Evolutionary conservation across 1,139 yeast species (phyloP), one percentile per base, ranked within the genome.

Genomic region (Yamadazyma siamensis): DNA sequence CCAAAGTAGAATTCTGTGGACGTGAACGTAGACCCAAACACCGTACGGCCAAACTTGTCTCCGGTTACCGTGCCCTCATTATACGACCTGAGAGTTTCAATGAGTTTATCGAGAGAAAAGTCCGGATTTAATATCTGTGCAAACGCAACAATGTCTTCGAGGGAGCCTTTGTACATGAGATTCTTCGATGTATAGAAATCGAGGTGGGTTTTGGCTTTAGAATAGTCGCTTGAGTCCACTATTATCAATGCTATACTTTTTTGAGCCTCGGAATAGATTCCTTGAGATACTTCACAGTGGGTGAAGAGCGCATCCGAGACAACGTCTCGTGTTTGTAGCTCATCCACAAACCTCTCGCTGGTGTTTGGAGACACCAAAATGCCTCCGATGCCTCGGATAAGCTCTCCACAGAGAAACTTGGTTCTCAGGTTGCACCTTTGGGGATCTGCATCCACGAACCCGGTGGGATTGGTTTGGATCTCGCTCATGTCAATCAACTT

Each of bases 401-500:
- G 37, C 34, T 61, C 69, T 1, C 67, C 69, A 45, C 69, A 61
- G 12, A 63, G 44, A 33, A 62, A 51, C 40, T 62, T 63, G 50
- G 56, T 56, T 27, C 47, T 46, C 15, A 27, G 37, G 25, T 35
- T 29, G 8, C 32, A 31, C 8, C 37, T 41, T 5, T 39, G 38
- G 3, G 41, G 37, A 15, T 44, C 39, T 15, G 50, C 21, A 23
- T 59, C 52, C 12, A 63, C 46, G 39, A 61, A 63, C 0, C 68
- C 70, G 3, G 69, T 63, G 3, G 70, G 70, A 35, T 62, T 68
- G 4, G 62, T 50, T 43, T 63, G 70, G 12, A 63, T 46, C 34
- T 61, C 50, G 31, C 55, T 59, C 69, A 63, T 62, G 34, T 61
- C 59, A 15, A 60, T 46, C 29, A 61, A 49, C 13, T 54, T 46